Percentiles rank a stretch among this genome's conserved stretches.
Evolutionary conservation across 139 green algal species (phyloP).

Genomic region (Micromonas commoda): DNA sequence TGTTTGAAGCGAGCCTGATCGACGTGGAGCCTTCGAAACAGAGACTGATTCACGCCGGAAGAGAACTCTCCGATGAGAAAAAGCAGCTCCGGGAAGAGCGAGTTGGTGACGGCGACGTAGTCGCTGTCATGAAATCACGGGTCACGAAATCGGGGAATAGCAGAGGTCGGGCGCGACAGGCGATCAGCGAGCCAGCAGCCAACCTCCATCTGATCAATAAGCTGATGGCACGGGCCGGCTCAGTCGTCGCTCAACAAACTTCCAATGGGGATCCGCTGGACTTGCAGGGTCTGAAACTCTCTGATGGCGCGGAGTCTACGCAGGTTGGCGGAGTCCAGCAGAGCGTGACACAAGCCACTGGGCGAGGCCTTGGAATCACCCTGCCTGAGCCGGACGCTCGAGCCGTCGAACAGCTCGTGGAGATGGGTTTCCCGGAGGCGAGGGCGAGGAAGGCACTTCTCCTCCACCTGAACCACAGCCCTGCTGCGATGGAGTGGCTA

Average conservation of each 20-base stretch:
- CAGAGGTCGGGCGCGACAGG: background rate
- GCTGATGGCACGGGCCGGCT: too few species aligned
- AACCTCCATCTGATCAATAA: too few species aligned
- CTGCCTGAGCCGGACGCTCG: background rate
- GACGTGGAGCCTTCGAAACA: background rate
- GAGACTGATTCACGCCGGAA: background rate
- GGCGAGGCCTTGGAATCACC: background rate
- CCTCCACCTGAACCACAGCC: constrained; percentile 11
- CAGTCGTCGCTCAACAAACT: too few species aligned
- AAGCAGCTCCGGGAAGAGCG: background rate
- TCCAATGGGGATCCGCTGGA: too few species aligned
- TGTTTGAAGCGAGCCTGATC: background rate
- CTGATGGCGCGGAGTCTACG: too few species aligned
- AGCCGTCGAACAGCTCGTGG: constrained; percentile 2
- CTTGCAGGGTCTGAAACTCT: too few species aligned
- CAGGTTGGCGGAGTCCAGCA: too few species aligned
- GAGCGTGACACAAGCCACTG: too few species aligned
- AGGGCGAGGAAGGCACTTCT: constrained; percentile 9
- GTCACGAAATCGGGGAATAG: background rate
- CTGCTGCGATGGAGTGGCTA: constrained; percentile 26
- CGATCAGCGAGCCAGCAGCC: too few species aligned
- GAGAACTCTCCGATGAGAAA: background rate
- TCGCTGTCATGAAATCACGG: background rate
- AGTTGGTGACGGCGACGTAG: background rate
- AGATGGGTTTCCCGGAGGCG: constrained; percentile 23